phyloP scores from a whole-genome alignment of 2,329 filamentous ascomycete species.

The Pseudogymnoascus sp. region DNA sequence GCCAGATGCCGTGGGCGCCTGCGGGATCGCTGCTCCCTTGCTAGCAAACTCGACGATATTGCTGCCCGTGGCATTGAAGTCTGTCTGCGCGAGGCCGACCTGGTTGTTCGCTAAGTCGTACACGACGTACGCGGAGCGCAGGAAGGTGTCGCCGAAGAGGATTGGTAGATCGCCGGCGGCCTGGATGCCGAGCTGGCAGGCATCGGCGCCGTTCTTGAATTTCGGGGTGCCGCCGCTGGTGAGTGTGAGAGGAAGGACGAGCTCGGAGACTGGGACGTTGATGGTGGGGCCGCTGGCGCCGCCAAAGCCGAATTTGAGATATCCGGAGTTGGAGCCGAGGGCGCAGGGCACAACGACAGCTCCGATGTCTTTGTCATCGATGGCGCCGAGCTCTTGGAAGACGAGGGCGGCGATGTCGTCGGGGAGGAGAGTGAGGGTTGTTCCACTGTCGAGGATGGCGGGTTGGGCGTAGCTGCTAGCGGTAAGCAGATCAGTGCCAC shows the following conservation, averaged over 20 bases:
- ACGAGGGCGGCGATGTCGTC: conserved; percentile 42
- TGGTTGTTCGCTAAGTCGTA: conserved; percentile 46
- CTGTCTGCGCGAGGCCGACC: conserved; percentile 43
- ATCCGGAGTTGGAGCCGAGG: conserved; percentile 32
- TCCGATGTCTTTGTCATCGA: conserved; percentile 34
- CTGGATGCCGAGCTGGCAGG: conserved; percentile 27
- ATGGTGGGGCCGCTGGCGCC: conserved; percentile 36
- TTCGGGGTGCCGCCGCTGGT: conserved; percentile 22
- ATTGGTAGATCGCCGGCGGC: conserved; percentile 23
- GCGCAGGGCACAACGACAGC: conserved; percentile 44
- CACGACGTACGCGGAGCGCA: conserved; percentile 47
- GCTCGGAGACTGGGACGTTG: conserved; percentile 39
- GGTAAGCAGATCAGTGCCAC: conserved; percentile 19
- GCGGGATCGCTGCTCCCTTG: not conserved
- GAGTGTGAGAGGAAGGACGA: conserved; percentile 31
- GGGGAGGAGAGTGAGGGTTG: conserved; percentile 59
- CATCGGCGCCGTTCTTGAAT: conserved; percentile 27
- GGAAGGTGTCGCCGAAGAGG: conserved; percentile 44
- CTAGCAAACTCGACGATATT: conserved; percentile 24
- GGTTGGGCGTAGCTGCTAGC: conserved; percentile 33
- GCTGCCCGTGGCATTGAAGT: conserved; percentile 33
- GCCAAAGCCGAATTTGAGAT: conserved; percentile 42
- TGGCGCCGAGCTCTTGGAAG: conserved; percentile 38
- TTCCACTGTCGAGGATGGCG: conserved; percentile 58
- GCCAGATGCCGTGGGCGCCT: conserved; percentile 8